These are phyloP conservation scores for Panaeolus cyanescens DNA, from an alignment of 768 basidiomycete genomes.

Conservation along the genomic window DNA sequence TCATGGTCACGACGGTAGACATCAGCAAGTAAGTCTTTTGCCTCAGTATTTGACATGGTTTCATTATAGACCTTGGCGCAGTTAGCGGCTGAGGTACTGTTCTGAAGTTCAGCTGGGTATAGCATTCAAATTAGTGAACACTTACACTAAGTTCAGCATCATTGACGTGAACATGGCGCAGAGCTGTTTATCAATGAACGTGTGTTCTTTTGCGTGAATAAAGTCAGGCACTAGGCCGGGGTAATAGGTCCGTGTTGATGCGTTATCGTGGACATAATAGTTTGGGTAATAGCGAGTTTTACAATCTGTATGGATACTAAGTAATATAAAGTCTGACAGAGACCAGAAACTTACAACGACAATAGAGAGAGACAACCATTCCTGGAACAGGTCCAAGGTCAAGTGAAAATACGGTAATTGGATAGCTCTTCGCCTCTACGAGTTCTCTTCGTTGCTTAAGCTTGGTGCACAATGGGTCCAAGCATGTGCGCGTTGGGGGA, in stretches of 20 bases:
- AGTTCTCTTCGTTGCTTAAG: constrained; percentile 4
- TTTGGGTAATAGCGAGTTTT: constrained; percentile 27
- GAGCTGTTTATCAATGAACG: constrained; percentile 6
- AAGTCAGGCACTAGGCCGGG: not conserved
- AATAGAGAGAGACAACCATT: constrained; percentile 22
- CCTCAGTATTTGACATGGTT: constrained; percentile 2
- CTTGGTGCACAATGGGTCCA: constrained; percentile 11
- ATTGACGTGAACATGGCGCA: constrained; percentile 11
- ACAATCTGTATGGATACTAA: constrained; percentile 17
- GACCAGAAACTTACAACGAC: constrained; percentile 21
- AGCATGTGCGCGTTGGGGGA: constrained; percentile 13
- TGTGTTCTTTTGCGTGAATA: constrained; percentile 8
- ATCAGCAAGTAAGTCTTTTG: constrained; percentile 8
- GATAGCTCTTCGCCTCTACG: constrained; percentile 9
- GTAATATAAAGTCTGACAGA: not conserved
- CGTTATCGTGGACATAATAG: constrained; percentile 23
- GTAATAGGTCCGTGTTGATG: constrained; percentile 22
- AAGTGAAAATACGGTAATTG: constrained; percentile 19
- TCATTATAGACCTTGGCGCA: constrained; percentile 30
- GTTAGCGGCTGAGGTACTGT: constrained; percentile 26
- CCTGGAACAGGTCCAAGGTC: constrained; percentile 25
- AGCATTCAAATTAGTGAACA: not conserved
- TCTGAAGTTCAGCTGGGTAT: not conserved
- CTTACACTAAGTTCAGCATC: constrained; percentile 13
- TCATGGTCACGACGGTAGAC: not conserved